Evolutionary conservation across 139 green algal species (phyloP), one percentile per base, ranked within the genome.

Genomic region (Gonium pectorale): DNA sequence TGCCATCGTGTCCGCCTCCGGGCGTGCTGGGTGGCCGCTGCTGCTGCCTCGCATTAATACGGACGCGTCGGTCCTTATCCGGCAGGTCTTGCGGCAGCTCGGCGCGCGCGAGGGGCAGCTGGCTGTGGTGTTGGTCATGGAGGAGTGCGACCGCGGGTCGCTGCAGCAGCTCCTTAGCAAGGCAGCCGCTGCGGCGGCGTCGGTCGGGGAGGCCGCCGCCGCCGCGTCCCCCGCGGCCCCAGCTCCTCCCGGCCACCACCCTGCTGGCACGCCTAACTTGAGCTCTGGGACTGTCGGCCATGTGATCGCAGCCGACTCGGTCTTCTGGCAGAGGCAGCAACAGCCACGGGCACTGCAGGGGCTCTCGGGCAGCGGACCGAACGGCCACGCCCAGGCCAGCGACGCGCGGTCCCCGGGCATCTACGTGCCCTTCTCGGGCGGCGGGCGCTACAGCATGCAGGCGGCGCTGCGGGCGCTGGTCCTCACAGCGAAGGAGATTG

Each of bases 161-260:
- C 75, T 82, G 40, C 75, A 82, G 75, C 40, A 71, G 40, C 75
- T 82, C 35, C 59, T 82, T 17, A 82, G 33, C 59, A 82, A 82
- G 59, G 13, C 75, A 22, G 59, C 75, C 17, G 59, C 29, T 0
- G 56, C 73, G 4, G 38, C 33, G 5, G 37, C 52, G 56, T 24
- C 8, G 15, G 33, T 1, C 56, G 21, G n/a, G n/a, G n/a, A n/a
- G n/a, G n/a, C n/a, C n/a, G n/a, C n/a, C n/a, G n/a, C n/a, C n/a
- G n/a, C n/a, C n/a, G n/a, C n/a, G n/a, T n/a, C n/a, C n/a, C n/a
- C n/a, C n/a, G n/a, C n/a, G n/a, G n/a, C 4, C n/a, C n/a, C n/a
- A n/a, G n/a, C n/a, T n/a, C n/a, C n/a, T n/a, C n/a, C n/a, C n/a
- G n/a, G n/a, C n/a, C n/a, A n/a, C n/a, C n/a, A n/a, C n/a, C n/a